Evolutionary conservation across 176 grass and related monocot genomes (phyloP), one percentile per base, ranked within the genome.

Genomic region (Cenchrus fungigraminus): DNA sequence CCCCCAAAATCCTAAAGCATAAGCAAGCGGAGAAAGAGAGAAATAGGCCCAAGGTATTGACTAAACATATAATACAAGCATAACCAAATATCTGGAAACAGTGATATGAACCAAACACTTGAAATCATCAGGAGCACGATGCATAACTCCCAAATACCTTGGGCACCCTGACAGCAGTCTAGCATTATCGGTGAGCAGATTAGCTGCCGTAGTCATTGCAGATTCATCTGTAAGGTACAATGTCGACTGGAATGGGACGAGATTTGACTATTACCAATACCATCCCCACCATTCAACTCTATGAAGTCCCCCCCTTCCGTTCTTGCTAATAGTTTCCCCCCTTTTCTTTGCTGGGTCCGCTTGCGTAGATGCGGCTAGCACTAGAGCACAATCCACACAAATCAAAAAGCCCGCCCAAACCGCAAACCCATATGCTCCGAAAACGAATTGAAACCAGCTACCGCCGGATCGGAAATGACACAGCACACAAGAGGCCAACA

Each of bases 391-490:
- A 80, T 59, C 25, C 40, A n/a, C 52, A 31, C 78, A 49, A 77
- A 73, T 67, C 65, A n/a, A 50, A 47, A 47, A 78, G 57, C 9
- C 73, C 42, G n/a, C 69, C 69, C 17, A 14, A 60, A 71, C 29
- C 10, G 57, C 6, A 29, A 83, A 52, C 16, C 44, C 53, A 62
- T 29, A 60, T 15, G 2, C 51, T 47, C 80, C 19, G 11, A 5
- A 13, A 37, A 32, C 44, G 51, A 52, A 74, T 49, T 53, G 44
- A 67, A 13, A 19, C 9, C 13, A 5, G 3, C 43, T 17, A 9
- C 1, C 34, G 9, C 20, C 68, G 75, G 75, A 75, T 87, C 85
- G n/a, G 46, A 74, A 78, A 83, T 5, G 51, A 20, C 51, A 11
- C 67, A 9, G 8, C 29, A 11, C 6, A 6, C 9, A 28, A n/a